Percentiles rank a stretch among this genome's conserved stretches.
phyloP scores from a whole-genome alignment of 768 basidiomycete genomes.

The Xerocomus potaroensis region DNA sequence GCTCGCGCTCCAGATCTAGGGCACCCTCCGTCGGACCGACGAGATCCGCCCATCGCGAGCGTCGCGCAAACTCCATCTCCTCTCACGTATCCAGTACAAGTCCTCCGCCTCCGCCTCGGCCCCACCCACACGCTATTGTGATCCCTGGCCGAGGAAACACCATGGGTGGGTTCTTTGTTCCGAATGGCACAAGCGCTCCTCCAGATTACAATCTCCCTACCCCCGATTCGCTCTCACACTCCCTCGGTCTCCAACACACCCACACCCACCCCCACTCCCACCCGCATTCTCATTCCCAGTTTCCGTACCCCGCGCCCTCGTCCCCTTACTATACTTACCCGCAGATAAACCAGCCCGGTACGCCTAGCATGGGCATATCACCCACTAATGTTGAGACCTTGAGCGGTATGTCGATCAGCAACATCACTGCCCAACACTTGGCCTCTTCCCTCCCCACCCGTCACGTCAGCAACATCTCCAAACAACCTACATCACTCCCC shows the following conservation, averaged over 20 bases:
- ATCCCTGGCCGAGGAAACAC: slow-evolving; percentile 47
- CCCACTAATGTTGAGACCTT: slow-evolving; percentile 26
- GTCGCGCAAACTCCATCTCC: slow-evolving; percentile 58
- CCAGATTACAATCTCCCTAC: slow-evolving; percentile 44
- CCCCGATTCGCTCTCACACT: slow-evolving; percentile 34
- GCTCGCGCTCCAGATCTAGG: slow-evolving; percentile 44
- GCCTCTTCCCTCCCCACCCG: slow-evolving; percentile 16
- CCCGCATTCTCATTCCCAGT: no score
- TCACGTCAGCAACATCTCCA: slow-evolving; percentile 11
- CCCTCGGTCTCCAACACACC: slow-evolving; percentile 27
- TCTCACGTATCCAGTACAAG: slow-evolving; percentile 50
- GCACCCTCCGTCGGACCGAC: slow-evolving; percentile 45
- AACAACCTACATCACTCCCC: slow-evolving; percentile 2
- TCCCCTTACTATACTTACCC: slow-evolving; percentile 28
- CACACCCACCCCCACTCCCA: no score
- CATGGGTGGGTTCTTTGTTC: slow-evolving; percentile 32
- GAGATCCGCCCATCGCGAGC: slow-evolving; percentile 44
- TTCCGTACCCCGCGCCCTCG: slow-evolving; percentile 28
- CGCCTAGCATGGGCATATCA: slow-evolving; percentile 24
- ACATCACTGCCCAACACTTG: slow-evolving; percentile 23
- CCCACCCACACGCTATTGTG: slow-evolving; percentile 63
- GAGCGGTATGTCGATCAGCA: slow-evolving; percentile 14
- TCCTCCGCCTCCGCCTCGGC: slow-evolving; percentile 42
- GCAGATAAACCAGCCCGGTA: slow-evolving; percentile 9
- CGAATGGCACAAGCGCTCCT: slow-evolving; percentile 18